Evolutionary conservation across 306 rosid genomes (phyloP).

Genomic region (Citrullus mucosospermus): DNA sequence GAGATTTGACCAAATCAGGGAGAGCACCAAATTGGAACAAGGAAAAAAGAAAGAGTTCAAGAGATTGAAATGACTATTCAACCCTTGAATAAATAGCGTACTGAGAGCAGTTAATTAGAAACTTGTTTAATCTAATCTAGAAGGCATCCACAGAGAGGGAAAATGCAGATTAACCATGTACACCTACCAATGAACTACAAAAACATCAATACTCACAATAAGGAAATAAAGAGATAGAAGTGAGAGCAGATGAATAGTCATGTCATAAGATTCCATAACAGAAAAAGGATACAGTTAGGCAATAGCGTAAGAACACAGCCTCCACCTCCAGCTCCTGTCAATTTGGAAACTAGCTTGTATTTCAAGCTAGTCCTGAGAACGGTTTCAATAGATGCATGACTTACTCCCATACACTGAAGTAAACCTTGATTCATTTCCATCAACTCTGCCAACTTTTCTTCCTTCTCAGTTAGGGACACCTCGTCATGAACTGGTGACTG

Average conservation of each 20-base stretch:
- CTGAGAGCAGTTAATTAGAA: too few species aligned
- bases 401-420: slow-evolving; percentile 90
- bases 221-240: not conserved
- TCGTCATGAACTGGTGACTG: slow-evolving; percentile 52
- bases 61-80: not conserved
- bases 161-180: not conserved
- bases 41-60: not conserved
- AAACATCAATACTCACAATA: not conserved
- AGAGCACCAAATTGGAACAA: not conserved
- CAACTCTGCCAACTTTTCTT: slow-evolving; percentile 67
- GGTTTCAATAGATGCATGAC: slow-evolving; percentile 80
- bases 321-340: slow-evolving; percentile 99
- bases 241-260: not conserved
- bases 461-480: slow-evolving; percentile 50
- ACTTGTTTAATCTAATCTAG: too few species aligned
- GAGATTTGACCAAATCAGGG: not conserved
- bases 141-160: not conserved
- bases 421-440: slow-evolving; percentile 98
- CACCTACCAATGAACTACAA: not conserved
- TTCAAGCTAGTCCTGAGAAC: slow-evolving; percentile 75
- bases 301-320: slow-evolving; percentile 94
- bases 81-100: not conserved
- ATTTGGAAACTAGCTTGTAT: slow-evolving; percentile 72
- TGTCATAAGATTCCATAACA: not conserved
- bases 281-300: slow-evolving; percentile 78